A percentile compares a stretch with the other conserved stretches of the same genome.
Evolutionary conservation across 495 filamentous ascomycete genomes (phyloP).

Genomic region (Bathelium albidoporum): DNA sequence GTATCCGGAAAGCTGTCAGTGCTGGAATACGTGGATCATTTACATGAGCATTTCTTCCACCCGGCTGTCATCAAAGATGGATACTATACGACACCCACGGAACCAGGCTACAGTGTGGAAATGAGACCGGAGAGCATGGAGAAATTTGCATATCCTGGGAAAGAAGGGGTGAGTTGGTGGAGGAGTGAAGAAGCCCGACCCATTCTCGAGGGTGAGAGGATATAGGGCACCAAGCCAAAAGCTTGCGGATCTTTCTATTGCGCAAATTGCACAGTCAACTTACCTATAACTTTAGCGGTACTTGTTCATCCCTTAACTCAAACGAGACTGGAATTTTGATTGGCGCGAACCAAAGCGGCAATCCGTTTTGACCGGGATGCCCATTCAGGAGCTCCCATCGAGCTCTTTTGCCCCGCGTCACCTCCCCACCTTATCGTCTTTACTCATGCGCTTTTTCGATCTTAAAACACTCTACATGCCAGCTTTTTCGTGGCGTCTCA

Average conservation of each 20-base stretch:
- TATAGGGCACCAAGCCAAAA: conserved; percentile 12
- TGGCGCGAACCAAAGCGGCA: background rate
- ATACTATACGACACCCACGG: conserved; percentile 74
- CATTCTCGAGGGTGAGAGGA: conserved; percentile 32
- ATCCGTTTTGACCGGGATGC: background rate
- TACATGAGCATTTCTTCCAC: conserved; percentile 88
- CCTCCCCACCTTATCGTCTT: background rate
- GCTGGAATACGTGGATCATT: conserved; percentile 84
- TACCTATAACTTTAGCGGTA: no score
- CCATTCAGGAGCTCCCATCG: background rate
- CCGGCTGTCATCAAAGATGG: conserved; percentile 72
- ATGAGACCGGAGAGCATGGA: conserved; percentile 88
- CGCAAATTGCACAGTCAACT: no score
- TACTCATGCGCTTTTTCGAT: background rate
- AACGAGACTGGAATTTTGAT: no score
- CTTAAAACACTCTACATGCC: background rate
- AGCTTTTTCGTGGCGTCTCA: background rate
- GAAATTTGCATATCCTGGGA: conserved; percentile 61
- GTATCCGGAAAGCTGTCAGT: conserved; percentile 72
- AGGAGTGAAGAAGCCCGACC: conserved; percentile 30
- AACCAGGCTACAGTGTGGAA: conserved; percentile 82
- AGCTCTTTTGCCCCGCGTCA: background rate
- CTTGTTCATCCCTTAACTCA: no score
- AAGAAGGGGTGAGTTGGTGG: conserved; percentile 76
- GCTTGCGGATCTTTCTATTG: background rate